Base-by-base conservation (phyloP, 306 rosid species). In the Boehmeria nivea region DNA sequence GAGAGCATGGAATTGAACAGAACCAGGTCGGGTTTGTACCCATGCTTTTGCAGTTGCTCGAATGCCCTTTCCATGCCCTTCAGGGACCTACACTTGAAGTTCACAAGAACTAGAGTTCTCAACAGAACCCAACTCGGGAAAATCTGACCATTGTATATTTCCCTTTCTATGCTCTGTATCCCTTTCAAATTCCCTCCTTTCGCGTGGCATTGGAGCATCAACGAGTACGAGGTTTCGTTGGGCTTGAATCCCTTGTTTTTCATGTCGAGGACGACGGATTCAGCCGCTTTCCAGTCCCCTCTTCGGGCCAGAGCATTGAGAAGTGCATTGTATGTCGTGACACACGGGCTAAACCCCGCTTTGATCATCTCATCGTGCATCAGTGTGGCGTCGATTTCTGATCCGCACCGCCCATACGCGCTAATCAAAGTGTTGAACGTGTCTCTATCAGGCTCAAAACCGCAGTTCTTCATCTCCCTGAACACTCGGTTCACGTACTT, bases 381-480 rank as follows among this genome's bases (percentile, higher is more conserved):
- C 49, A 82, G 80, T 6, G 84, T 78, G 3, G 83, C 81, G 56
- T 87, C 89, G 44, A 85, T 75, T 59, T 85, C 87, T 25, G 96
- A 79, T 44, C 94, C 99, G 70, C 94, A 93, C 63, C 96, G 82
- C 50, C 96, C 95, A 58, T 84, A 87, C 15, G 95, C 86, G 27
- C 95, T 84, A 51, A 93, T 93, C 73, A 93, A 72, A 43, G 99
- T 83, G 59, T 93, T 87, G 72, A 84, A 93, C 6, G 99, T 93
- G 77, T 93, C 96, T 67, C 93, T 81, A 57, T 89, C 96, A 1
- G 96, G 99, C 77, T 85, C 94, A 67, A 91, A 93, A 25, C 99
- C 99, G 59, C 88, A 82, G 48, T 70, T 84, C 75, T 78, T 84
- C 99, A 93, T 93, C 77, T 87, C 95, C 71, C 78, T 71, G 22